A percentile compares a stretch with the other conserved stretches of the same genome.
Evolutionary conservation across 768 basidiomycete genomes (phyloP).

Genomic region (Naganishia friedmannii): DNA sequence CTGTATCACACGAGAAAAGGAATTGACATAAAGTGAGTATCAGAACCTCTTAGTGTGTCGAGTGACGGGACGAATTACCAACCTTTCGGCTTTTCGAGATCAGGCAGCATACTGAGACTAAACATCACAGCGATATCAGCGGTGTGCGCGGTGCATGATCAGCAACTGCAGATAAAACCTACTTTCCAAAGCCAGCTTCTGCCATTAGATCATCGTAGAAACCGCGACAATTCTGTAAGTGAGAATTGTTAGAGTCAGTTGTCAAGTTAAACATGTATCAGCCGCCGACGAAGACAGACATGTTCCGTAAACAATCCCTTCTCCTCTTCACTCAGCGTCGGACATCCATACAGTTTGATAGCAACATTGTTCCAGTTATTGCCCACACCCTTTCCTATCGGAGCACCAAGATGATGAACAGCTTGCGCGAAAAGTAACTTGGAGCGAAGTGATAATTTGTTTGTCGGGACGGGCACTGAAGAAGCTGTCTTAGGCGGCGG

Average conservation of each 20-base stretch:
- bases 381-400: constrained; percentile 12
- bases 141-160: constrained; percentile 55
- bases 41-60: neutral
- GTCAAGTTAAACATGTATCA: neutral
- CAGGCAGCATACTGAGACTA: constrained; percentile 3
- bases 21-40: neutral
- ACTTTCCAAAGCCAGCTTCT: constrained; percentile 17
- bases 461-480: neutral
- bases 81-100: constrained; percentile 58
- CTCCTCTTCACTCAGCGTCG: constrained; percentile 29
- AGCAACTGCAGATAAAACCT: constrained; percentile 19
- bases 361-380: constrained; percentile 22
- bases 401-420: constrained; percentile 70
- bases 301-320: constrained; percentile 23
- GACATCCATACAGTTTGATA: constrained; percentile 1
- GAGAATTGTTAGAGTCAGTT: neutral
- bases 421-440: constrained; percentile 80
- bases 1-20: constrained; percentile 52
- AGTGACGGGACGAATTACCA: constrained; percentile 32
- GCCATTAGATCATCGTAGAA: constrained; percentile 21
- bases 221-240: constrained; percentile 10
- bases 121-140: neutral
- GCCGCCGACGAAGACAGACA: neutral
- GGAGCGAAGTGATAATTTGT: constrained; percentile 53
- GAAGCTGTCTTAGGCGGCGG: neutral